These are phyloP conservation scores for Chalciporus piperatus DNA, from an alignment of 768 basidiomycete species.

Conservation along the genomic window DNA sequence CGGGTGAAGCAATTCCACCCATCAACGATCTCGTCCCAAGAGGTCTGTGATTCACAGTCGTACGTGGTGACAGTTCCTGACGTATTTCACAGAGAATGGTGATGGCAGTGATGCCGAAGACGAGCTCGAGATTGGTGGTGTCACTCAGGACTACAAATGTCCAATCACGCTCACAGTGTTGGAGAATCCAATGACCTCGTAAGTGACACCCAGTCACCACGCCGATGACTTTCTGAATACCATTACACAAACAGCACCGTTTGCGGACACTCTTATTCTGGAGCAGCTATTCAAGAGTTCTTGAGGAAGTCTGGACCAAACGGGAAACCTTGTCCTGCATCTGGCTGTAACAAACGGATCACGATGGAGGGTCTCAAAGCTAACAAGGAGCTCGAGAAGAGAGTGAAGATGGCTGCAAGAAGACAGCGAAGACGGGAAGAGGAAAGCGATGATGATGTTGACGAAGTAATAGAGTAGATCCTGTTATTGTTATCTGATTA, in stretches of 20 bases:
- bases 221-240: conserved; percentile 4
- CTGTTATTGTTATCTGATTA: background rate
- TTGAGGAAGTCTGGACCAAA: conserved; percentile 38
- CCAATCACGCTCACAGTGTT: conserved; percentile 71
- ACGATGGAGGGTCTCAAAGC: conserved; percentile 46
- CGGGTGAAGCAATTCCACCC: conserved; percentile 70
- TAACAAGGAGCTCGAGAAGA: conserved; percentile 60
- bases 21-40: conserved; percentile 67
- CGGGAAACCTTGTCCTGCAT: conserved; percentile 59
- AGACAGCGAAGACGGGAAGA: conserved; percentile 43
- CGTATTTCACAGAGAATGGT: conserved; percentile 55
- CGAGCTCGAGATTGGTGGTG: conserved; percentile 85
- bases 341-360: conserved; percentile 67
- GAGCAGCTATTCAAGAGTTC: conserved; percentile 62
- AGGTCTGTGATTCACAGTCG: conserved; percentile 40
- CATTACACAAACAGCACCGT: conserved; percentile 39
- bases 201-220: conserved; percentile 24
- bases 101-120: conserved; percentile 85
- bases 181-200: conserved; percentile 82
- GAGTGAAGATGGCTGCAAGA: conserved; percentile 56
- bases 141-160: conserved; percentile 80
- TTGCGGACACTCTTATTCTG: conserved; percentile 85
- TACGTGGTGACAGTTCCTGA: background rate
- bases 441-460: conserved; percentile 38
- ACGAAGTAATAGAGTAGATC: conserved; percentile 54